A percentile compares a stretch with the other conserved stretches of the same genome.
Conservation (phyloP, 1,284 basidiomycete species). For the Puccinia novopanici region DNA sequence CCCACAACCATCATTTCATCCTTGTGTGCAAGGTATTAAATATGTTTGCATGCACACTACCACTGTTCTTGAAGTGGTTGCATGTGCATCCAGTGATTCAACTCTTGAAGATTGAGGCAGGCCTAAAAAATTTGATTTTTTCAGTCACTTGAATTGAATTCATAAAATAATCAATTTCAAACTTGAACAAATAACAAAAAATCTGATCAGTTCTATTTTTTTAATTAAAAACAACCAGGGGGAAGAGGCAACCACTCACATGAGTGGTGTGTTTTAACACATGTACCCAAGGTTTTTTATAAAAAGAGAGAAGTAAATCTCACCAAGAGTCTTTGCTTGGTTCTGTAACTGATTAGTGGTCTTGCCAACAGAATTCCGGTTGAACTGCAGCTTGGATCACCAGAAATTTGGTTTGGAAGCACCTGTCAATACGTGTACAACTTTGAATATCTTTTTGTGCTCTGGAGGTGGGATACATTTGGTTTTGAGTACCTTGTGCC, state of each 20-base stretch:
- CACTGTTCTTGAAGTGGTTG: neutral
- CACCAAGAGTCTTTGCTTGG: neutral
- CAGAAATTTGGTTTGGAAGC: neutral
- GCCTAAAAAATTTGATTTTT: neutral
- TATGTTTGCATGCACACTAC: slow-evolving; percentile 5
- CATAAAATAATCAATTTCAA: neutral
- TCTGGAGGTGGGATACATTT: neutral
- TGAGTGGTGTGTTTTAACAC: too few relatives aligned
- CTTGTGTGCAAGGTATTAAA: neutral
- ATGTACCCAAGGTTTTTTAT: neutral
- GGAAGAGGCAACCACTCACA: too few relatives aligned
- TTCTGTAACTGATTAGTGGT: neutral
- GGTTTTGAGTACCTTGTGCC: neutral
- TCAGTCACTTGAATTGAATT: neutral
- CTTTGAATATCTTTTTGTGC: neutral
- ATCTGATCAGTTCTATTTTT: too few relatives aligned
- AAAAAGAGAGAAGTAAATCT: neutral
- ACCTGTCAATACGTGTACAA: neutral
- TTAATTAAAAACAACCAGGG: too few relatives aligned
- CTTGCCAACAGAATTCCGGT: neutral
- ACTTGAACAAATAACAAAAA: too few relatives aligned
- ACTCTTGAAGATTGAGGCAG: neutral
- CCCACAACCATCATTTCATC: neutral
- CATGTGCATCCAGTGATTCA: neutral
- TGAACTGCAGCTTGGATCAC: neutral